Base-by-base conservation (phyloP, 108 stramenopile species). In the Cylindrotheca fusiformis region DNA sequence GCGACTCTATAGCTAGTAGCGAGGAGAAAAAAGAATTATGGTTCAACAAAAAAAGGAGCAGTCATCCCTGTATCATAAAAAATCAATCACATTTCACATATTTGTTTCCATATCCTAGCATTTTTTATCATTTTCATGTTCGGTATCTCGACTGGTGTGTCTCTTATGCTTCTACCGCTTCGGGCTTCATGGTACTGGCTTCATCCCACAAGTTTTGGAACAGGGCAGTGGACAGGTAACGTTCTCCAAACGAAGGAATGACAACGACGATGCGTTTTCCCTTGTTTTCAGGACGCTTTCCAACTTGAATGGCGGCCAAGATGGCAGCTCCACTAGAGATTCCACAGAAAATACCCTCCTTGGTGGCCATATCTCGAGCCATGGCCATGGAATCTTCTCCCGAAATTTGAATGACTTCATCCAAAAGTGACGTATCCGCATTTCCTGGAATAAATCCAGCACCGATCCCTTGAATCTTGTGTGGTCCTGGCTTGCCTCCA, bases 191-290 rank as follows among this genome's bases (percentile, higher is more conserved):
- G 50, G 54, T 62, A 24, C 75, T 41, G 50, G 86, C 87, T 72
- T 95, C 94, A 67, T 95, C 94, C 90, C 91, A 93, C 72, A 96
- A 74, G 72, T 85, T 86, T 73, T 93, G 91, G 74, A 96, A 96
- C 45, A 90, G 60, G 3, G 83, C 81, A 10, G 89, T 90, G 25
- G 81, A 83, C 19, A 90, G 69, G 77, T 90, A 90, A 29, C 88
- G 76, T 74, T 90, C 88, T 55, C 88, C 88, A 56, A 85, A 86
- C 24, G 76, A 78, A 22, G 88, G 88, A 73, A 90, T 86, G 66
- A 90, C 80, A 22, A 63, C 72, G 25, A 90, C 88, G 50, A 77
- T 72, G 10, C 79, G 71, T 55, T 90, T 90, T 27, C 85, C 88
- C 19, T 68, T 79, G 47, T 76, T 79, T 71, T 90, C 88, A 17